Base-by-base conservation (phyloP, 1,139 yeast genomes). In the Yamadazyma conglobata region DNA sequence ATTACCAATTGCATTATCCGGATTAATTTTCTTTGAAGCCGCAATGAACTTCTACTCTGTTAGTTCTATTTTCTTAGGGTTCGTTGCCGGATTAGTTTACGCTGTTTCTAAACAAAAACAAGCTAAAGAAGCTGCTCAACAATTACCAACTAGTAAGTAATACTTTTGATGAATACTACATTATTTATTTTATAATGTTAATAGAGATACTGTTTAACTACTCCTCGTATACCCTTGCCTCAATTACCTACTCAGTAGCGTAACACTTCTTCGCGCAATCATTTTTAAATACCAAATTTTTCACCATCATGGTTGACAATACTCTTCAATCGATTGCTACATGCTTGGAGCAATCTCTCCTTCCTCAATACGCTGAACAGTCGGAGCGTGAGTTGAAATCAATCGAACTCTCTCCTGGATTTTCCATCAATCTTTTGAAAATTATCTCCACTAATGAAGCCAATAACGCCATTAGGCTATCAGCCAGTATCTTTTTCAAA, bases 1-100 rank as follows among this genome's bases (percentile, higher is more conserved):
- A 70, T 78, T 91, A 53, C 98, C 98, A 52, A 87, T 93, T 53
- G 98, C 98, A 15, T 72, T 93, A 39, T 81, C 95, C 20, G 98
- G 98, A 25, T 76, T 93, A 55, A 57, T 91, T 44, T 91, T 91
- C 74, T 91, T 89, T 54, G 95, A 87, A 49, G 94, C 95, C 39
- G 93, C 95, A 37, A 87, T 83, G 55, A 91, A 94, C 69, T 86
- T 91, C 66, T 79, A 84, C 72, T 85, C 95, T 24, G 85, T 88
- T 41, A 65, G 88, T 21, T 91, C 97, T 32, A 93, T 91, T 55
- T 76, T 86, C 54, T 72, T 89, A 43, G 98, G 98, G 34, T 91
- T 93, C 64, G 68, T 77, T 43, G 95, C 98, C 40, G 98, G 98
- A 57, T 68, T 91, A 46, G 95, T 89, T 31, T 93, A 89, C 61